Evolutionary conservation across 495 filamentous ascomycete species (phyloP).

Genomic region (Trichoderma asperelloides): DNA sequence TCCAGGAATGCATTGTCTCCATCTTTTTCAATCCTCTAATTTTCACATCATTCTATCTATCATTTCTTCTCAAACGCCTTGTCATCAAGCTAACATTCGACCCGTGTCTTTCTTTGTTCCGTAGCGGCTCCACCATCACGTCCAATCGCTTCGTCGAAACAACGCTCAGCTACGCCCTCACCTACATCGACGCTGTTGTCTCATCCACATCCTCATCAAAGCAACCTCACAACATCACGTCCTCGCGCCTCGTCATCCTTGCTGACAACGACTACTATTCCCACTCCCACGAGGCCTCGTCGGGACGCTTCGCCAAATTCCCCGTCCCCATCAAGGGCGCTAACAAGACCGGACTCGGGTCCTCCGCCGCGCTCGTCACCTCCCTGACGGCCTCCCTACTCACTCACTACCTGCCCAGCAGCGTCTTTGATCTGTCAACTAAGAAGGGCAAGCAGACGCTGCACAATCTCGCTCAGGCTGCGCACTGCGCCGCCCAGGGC

Average conservation of each 20-base stretch:
- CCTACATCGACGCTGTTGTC: conserved; percentile 53
- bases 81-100: background rate
- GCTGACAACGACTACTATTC: conserved; percentile 98
- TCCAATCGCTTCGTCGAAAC: conserved; percentile 85
- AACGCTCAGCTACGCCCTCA: conserved; percentile 76
- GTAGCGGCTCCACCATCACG: conserved; percentile 26
- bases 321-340: conserved; percentile 64
- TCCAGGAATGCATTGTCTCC: background rate
- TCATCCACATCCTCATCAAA: background rate
- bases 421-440: conserved; percentile 43
- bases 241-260: conserved; percentile 73
- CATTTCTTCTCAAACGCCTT: background rate
- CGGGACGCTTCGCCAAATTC: conserved; percentile 63
- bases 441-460: conserved; percentile 36
- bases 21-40: background rate
- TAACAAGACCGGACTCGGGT: conserved; percentile 94
- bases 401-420: conserved; percentile 62
- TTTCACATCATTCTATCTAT: no score
- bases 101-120: conserved; percentile 9
- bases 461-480: conserved; percentile 88
- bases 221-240: conserved; percentile 37
- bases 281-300: conserved; percentile 28
- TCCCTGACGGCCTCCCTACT: conserved; percentile 75
- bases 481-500: conserved; percentile 92
- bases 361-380: conserved; percentile 92